Conservation (phyloP, 1,139 yeast genomes). For the Kurtzmaniella natalensis region DNA sequence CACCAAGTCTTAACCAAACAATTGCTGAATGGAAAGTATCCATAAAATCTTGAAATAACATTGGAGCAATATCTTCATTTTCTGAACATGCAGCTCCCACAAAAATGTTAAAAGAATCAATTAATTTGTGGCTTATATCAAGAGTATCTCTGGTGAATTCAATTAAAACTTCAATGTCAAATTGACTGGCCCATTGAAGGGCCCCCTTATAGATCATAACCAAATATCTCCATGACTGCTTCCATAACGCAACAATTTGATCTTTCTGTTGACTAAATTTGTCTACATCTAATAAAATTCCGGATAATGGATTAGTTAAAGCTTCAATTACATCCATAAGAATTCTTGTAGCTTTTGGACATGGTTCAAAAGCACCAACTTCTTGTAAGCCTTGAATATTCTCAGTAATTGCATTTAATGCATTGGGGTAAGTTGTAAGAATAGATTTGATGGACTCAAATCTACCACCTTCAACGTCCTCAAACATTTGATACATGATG, state of each 20-base stretch:
- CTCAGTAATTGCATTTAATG: slow-evolving; percentile 34
- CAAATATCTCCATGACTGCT: slow-evolving; percentile 63
- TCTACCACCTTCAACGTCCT: slow-evolving; percentile 54
- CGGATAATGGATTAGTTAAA: slow-evolving; percentile 62
- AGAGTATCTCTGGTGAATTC: slow-evolving; percentile 85
- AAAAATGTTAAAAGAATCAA: slow-evolving; percentile 61
- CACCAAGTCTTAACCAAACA: slow-evolving; percentile 80
- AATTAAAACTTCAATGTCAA: slow-evolving; percentile 53
- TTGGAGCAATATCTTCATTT: slow-evolving; percentile 12
- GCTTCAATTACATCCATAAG: slow-evolving; percentile 69
- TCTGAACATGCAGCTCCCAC: slow-evolving; percentile 14
- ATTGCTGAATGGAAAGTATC: slow-evolving; percentile 58
- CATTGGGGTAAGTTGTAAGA: slow-evolving; percentile 36
- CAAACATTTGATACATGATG: slow-evolving; percentile 71
- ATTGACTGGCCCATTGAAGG: slow-evolving; percentile 65
- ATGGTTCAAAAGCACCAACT: slow-evolving; percentile 61
- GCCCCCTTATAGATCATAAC: slow-evolving; percentile 67
- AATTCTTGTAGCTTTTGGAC: slow-evolving; percentile 71
- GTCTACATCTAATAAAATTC: slow-evolving; percentile 24
- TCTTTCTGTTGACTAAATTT: slow-evolving; percentile 4
- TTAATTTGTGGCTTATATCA: slow-evolving; percentile 66
- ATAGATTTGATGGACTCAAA: slow-evolving; percentile 64
- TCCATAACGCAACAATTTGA: slow-evolving; percentile 52
- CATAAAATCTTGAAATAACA: slow-evolving; percentile 34
- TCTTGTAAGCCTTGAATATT: slow-evolving; percentile 43